Evolutionary conservation across 2,329 filamentous ascomycete species (phyloP).

Genomic region (Fusarium miscanthi): DNA sequence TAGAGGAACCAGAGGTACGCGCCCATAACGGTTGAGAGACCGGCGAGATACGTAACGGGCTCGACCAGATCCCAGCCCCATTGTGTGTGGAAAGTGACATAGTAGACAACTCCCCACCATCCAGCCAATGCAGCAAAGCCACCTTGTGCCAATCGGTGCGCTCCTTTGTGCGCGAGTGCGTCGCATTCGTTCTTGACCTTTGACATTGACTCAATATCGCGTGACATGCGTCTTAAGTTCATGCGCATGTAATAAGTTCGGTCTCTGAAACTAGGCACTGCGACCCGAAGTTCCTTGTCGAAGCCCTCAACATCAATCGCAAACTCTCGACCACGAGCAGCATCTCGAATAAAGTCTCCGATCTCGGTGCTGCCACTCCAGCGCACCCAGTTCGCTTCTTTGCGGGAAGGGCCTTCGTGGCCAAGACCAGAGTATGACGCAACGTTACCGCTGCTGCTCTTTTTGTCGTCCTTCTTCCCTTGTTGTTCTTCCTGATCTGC

Average conservation of each 20-base stretch:
- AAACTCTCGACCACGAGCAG: slow-evolving; percentile 85
- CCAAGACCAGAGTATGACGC: slow-evolving; percentile 79
- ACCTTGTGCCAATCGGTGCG: slow-evolving; percentile 81
- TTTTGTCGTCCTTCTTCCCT: slow-evolving; percentile 50
- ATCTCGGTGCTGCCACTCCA: slow-evolving; percentile 93
- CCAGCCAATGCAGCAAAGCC: slow-evolving; percentile 78
- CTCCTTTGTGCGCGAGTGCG: slow-evolving; percentile 77
- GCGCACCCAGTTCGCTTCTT: slow-evolving; percentile 73
- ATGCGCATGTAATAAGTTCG: slow-evolving; percentile 89
- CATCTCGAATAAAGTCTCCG: slow-evolving; percentile 93
- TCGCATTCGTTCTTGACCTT: slow-evolving; percentile 87
- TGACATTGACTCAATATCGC: slow-evolving; percentile 74
- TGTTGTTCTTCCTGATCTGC: slow-evolving; percentile 68
- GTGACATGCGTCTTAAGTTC: slow-evolving; percentile 77
- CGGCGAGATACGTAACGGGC: slow-evolving; percentile 88
- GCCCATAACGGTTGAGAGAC: slow-evolving; percentile 86
- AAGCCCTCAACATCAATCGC: slow-evolving; percentile 82
- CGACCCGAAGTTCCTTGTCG: slow-evolving; percentile 74
- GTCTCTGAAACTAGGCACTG: slow-evolving; percentile 88
- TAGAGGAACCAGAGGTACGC: slow-evolving; percentile 96
- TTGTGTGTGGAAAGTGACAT: slow-evolving; percentile 76
- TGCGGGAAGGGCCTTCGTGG: slow-evolving; percentile 63
- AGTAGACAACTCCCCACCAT: slow-evolving; percentile 89
- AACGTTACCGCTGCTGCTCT: slow-evolving; percentile 56
- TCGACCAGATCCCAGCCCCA: slow-evolving; percentile 93